Evolutionary conservation across 164 flowering plant genomes (phyloP).

Genomic region (Magnolia sinica): DNA sequence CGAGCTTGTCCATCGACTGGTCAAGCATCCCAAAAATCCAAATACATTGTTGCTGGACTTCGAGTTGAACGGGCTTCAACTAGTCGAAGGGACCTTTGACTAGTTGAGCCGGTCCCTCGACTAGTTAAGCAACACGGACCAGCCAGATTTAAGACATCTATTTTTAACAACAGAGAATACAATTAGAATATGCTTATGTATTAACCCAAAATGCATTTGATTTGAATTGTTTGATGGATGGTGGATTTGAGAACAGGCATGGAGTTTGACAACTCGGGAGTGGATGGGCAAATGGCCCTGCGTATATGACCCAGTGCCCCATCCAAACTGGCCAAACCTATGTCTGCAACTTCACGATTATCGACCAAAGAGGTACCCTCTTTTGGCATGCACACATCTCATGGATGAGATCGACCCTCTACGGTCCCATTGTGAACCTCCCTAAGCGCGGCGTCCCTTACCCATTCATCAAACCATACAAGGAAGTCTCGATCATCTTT

Average conservation of each 20-base stretch:
- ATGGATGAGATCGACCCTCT: conserved; percentile 58
- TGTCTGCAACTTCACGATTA: conserved; percentile 57
- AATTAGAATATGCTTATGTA: no score
- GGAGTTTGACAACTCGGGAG: conserved; percentile 55
- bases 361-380: conserved; percentile 61
- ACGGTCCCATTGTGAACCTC: conserved; percentile 63
- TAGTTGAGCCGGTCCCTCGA: no score
- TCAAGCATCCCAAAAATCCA: no score
- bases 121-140: no score
- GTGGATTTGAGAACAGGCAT: conserved; percentile 37
- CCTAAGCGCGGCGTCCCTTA: conserved; percentile 45
- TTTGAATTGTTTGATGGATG: neutral
- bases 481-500: conserved; percentile 59
- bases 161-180: no score
- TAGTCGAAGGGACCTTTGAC: no score
- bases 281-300: conserved; percentile 73
- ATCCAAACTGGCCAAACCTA: conserved; percentile 58
- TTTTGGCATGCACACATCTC: conserved; percentile 67
- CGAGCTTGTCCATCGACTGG: no score
- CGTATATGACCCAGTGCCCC: conserved; percentile 64
- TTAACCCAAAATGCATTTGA: no score
- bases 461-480: conserved; percentile 48
- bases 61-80: no score
- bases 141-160: no score
- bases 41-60: no score